Conservation (phyloP, 2,329 filamentous ascomycete species). For the Teratosphaeria pseudoeucalypti region DNA sequence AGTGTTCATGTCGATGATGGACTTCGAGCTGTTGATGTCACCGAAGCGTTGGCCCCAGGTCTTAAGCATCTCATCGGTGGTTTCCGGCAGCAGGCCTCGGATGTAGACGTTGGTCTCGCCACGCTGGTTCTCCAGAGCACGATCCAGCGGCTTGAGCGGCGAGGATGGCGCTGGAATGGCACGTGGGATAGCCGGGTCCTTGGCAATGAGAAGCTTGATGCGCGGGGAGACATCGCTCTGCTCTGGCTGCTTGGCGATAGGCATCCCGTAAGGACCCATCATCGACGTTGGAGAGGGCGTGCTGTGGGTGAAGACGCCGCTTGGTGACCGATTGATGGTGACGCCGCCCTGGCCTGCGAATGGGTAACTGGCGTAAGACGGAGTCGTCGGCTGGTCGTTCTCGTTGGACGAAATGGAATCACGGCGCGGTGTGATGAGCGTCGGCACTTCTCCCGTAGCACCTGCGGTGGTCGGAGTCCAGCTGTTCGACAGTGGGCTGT, state of each 20-base stretch:
- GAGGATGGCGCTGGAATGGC: conserved; percentile 85
- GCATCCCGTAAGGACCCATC: conserved; percentile 34
- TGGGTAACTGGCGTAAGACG: conserved; percentile 34
- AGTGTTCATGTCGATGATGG: conserved; percentile 90
- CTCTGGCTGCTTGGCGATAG: conserved; percentile 25
- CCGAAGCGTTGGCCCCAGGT: conserved; percentile 81
- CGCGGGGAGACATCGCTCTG: conserved; percentile 34
- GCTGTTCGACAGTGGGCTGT: conserved; percentile 36
- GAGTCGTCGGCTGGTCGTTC: conserved; percentile 42
- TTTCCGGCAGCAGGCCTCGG: conserved; percentile 87
- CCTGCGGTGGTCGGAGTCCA: conserved; percentile 33
- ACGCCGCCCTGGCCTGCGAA: conserved; percentile 30
- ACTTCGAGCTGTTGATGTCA: conserved; percentile 91
- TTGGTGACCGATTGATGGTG: conserved; percentile 41
- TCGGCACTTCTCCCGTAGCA: conserved; percentile 38
- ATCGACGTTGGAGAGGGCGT: conserved; percentile 42
- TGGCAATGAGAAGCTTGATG: conserved; percentile 40
- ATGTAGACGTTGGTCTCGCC: conserved; percentile 98
- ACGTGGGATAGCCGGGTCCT: conserved; percentile 73
- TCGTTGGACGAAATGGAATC: conserved; percentile 44
- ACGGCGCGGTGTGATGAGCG: conserved; percentile 41
- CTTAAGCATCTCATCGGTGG: conserved; percentile 79
- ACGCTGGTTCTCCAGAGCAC: conserved; percentile 87
- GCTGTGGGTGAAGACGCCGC: conserved; percentile 35
- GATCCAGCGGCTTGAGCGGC: conserved; percentile 79